phyloP scores from a whole-genome alignment of 257 asterid species.

The Pogostemon cablin region DNA sequence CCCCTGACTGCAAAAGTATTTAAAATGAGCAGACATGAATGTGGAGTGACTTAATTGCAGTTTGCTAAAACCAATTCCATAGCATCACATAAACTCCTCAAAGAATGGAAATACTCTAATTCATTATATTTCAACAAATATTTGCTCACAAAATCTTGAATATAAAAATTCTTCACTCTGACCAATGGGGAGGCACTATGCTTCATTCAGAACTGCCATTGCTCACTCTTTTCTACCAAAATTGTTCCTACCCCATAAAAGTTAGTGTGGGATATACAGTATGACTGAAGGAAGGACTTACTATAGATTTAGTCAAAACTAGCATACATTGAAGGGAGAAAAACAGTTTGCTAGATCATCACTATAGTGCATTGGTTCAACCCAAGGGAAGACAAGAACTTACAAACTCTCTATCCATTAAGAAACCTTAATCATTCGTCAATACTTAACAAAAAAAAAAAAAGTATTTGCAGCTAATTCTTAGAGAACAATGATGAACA shows the following conservation, averaged over 20 bases:
- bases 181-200: not conserved
- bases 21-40: not conserved
- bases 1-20: no score
- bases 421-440: not conserved
- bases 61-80: slow-evolving; percentile 19
- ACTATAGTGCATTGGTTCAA: not conserved
- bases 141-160: not conserved
- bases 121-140: slow-evolving; percentile 16
- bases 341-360: not conserved
- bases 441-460: no score
- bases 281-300: no score
- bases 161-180: not conserved
- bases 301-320: not conserved
- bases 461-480: not conserved
- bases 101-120: not conserved
- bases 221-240: no score
- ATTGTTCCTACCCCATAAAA: no score
- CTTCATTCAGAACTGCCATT: not conserved
- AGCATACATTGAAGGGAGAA: not conserved
- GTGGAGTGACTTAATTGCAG: no score
- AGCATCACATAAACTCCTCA: slow-evolving; percentile 12
- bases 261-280: no score
- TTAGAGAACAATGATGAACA: slow-evolving; percentile 9
- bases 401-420: not conserved
- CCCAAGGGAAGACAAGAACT: not conserved